Conservation (phyloP, 1,284 basidiomycete genomes). For the Naganishia liquefaciens region DNA sequence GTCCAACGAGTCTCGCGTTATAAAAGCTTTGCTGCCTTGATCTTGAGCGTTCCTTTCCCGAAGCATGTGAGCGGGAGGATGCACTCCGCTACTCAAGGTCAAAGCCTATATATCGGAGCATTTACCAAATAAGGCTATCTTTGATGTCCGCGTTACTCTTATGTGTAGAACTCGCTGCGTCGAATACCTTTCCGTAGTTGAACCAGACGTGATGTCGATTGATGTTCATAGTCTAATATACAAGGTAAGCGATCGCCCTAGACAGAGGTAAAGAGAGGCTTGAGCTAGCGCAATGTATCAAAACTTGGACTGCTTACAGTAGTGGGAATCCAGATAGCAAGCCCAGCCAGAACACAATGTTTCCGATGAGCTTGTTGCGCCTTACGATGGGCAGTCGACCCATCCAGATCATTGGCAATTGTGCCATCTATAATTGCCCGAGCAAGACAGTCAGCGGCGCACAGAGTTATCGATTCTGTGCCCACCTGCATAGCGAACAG, state of each 20-base stretch:
- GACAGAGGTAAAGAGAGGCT: neutral
- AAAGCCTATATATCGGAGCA: no score
- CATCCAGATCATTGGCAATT: constrained; percentile 86
- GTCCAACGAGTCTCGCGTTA: no score
- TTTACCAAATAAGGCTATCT: no score
- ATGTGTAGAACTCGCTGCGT: no score
- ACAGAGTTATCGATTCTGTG: neutral
- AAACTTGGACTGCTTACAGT: constrained; percentile 66
- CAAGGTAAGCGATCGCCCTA: constrained; percentile 40
- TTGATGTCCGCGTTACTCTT: no score
- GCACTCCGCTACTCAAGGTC: no score
- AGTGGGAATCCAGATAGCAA: constrained; percentile 81
- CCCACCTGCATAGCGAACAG: constrained; percentile 66
- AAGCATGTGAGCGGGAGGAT: no score
- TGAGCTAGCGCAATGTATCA: neutral
- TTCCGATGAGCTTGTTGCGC: constrained; percentile 70
- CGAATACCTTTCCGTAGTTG: no score
- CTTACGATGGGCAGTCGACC: constrained; percentile 74
- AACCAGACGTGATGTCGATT: no score
- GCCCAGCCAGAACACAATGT: constrained; percentile 88
- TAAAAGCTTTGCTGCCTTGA: no score
- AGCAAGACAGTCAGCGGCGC: neutral
- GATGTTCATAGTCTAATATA: constrained; percentile 29
- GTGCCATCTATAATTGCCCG: constrained; percentile 65
- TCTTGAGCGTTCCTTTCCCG: no score